Base-by-base conservation (phyloP, 805 yeast genomes). In the Candida endomychidarum region DNA sequence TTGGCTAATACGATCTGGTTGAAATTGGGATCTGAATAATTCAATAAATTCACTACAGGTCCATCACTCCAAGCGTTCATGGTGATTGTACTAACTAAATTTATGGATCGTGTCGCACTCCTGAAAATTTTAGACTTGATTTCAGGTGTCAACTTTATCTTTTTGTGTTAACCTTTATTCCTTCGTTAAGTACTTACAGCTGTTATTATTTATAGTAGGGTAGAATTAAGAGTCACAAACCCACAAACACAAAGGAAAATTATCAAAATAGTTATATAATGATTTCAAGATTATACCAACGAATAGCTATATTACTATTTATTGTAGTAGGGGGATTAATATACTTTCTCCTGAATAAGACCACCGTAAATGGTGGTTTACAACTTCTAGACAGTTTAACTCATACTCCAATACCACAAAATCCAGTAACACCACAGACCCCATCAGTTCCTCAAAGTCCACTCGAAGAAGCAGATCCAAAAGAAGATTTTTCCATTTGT, bases 11-110 rank as follows among this genome's bases (percentile, higher is more conserved):
- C 34, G 15, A 63, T 49, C 41, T 58, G 51, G 8, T 51, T 42
- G 24, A 63, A 40, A 15, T 60, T 45, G 4, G 65, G 63, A 42
- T 63, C 69, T 5, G 56, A 42, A 30, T 49, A 53, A 38, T 53
- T 56, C 24, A 49, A 29, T 19, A 46, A 18, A n/a, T 32, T 38
- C 3, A 12, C 30, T n/a, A 27, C 28, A 16, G 20, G 37, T 12
- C 25, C 39, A 12, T 31, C 31, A 23, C 24, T 39, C 63, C 63
- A 58, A 4, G 48, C 53, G 34, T 58, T 58, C 63, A 57, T 58
- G n/a, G 28, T 25, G 29, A 18, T 18, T 30, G 31, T 6, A 8
- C 4, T 12, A 8, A 9, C 8, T 20, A 20, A 20, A 20, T 20
- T 8, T 20, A 20, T 8, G 8, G 22, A 8, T 20, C 22, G 5